Conservation (phyloP, 1,284 basidiomycete species). For the Cutaneotrichosporon cavernicola region DNA sequence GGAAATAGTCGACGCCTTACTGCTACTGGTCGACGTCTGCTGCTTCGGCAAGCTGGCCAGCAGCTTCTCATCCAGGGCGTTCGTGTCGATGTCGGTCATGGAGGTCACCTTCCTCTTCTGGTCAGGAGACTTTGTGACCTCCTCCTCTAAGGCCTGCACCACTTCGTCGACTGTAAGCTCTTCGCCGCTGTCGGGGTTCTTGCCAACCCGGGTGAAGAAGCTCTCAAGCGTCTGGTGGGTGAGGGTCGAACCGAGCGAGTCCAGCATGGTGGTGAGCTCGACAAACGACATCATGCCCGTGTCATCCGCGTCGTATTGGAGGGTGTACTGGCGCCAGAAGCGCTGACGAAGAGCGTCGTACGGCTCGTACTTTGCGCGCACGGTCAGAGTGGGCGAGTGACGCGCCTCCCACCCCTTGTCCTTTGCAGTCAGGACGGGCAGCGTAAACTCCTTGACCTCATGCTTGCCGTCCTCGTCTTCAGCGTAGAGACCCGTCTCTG, state of each 20-base stretch:
- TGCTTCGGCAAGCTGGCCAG: slow-evolving; percentile 6
- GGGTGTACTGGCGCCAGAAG: slow-evolving; percentile 88
- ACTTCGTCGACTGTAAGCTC: slow-evolving; percentile 77
- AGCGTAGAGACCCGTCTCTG: slow-evolving; percentile 70
- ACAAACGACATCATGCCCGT: slow-evolving; percentile 73
- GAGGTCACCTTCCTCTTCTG: slow-evolving; percentile 61
- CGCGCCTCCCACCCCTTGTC: slow-evolving; percentile 49
- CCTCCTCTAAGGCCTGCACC: slow-evolving; percentile 71
- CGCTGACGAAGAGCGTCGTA: slow-evolving; percentile 85
- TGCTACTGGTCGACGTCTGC: background rate
- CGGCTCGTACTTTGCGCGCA: slow-evolving; percentile 88
- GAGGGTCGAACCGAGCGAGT: slow-evolving; percentile 92
- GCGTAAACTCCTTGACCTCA: slow-evolving; percentile 67
- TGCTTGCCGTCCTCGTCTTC: slow-evolving; percentile 59
- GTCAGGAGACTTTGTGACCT: slow-evolving; percentile 67
- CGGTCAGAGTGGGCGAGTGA: slow-evolving; percentile 49
- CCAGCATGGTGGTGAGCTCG: slow-evolving; percentile 93
- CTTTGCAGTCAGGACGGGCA: slow-evolving; percentile 49
- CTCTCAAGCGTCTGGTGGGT: slow-evolving; percentile 72
- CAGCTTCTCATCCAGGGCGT: slow-evolving; percentile 18
- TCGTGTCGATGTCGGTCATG: slow-evolving; percentile 12
- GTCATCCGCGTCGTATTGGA: slow-evolving; percentile 89
- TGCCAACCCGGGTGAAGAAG: slow-evolving; percentile 73
- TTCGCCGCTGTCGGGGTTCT: slow-evolving; percentile 62
- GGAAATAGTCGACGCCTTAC: background rate